Evolutionary conservation across 2,329 filamentous ascomycete genomes (phyloP).

Genomic region (Alternaria gansuensis): DNA sequence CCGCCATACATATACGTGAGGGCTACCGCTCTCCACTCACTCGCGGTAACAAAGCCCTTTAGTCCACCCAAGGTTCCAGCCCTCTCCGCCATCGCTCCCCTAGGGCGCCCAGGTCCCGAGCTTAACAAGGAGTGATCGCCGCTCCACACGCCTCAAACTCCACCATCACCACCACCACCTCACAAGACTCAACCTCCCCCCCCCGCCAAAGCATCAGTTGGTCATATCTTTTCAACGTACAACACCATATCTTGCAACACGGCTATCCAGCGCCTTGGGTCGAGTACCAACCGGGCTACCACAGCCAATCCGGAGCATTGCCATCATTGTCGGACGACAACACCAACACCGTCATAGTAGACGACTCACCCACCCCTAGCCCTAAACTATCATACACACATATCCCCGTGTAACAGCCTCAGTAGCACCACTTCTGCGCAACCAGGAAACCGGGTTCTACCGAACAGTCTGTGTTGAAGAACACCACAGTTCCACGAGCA

Average conservation of each 20-base stretch:
- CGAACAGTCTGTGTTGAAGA: slow-evolving; percentile 49
- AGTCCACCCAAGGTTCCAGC: slow-evolving; percentile 57
- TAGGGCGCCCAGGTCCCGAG: slow-evolving; percentile 57
- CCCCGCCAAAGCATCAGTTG: slow-evolving; percentile 31
- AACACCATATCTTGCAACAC: slow-evolving; percentile 48
- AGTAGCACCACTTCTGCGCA: slow-evolving; percentile 59
- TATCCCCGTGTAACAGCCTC: slow-evolving; percentile 46
- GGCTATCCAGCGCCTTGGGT: slow-evolving; percentile 40
- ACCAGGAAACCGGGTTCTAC: slow-evolving; percentile 57
- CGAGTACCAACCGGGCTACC: slow-evolving; percentile 27
- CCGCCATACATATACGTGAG: slow-evolving; percentile 56
- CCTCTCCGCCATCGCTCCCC: slow-evolving; percentile 56
- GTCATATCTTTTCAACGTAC: slow-evolving; percentile 42
- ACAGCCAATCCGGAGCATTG: slow-evolving; percentile 40
- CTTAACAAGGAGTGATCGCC: slow-evolving; percentile 62
- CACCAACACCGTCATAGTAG: slow-evolving; percentile 43
- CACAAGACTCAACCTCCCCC: slow-evolving; percentile 30
- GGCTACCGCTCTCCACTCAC: slow-evolving; percentile 53
- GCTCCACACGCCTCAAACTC: slow-evolving; percentile 51
- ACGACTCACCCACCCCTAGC: slow-evolving; percentile 41
- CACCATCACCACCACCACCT: slow-evolving; percentile 44
- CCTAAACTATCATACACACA: slow-evolving; percentile 49
- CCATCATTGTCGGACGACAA: slow-evolving; percentile 37
- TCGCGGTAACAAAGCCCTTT: slow-evolving; percentile 51
- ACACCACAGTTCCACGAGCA: slow-evolving; percentile 49